phyloP scores from a whole-genome alignment of 768 basidiomycete species.

The Mycena olivaceomarginata region DNA sequence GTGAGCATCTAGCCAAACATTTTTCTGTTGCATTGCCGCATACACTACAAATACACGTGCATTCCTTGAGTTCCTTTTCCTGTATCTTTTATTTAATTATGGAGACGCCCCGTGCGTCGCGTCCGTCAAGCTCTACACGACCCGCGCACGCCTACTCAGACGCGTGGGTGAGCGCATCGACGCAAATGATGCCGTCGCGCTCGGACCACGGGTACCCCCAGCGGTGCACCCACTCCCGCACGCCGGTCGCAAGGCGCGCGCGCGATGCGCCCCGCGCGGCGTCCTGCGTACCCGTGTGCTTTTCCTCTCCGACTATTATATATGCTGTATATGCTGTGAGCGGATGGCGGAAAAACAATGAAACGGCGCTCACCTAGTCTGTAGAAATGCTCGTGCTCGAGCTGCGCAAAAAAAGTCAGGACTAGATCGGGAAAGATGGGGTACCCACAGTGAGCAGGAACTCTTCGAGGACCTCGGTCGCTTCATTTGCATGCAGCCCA shows the following conservation, averaged over 20 bases:
- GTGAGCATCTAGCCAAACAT: neutral
- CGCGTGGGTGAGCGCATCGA: slow-evolving; percentile 89
- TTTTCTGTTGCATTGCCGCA: neutral
- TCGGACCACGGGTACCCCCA: slow-evolving; percentile 99
- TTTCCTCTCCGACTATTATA: slow-evolving; percentile 95
- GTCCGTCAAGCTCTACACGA: neutral
- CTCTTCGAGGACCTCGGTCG: slow-evolving; percentile 91
- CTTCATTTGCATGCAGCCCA: slow-evolving; percentile 95
- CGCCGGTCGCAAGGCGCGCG: slow-evolving; percentile 87
- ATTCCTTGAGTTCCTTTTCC: slow-evolving; percentile 2
- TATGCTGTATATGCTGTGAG: slow-evolving; percentile 71
- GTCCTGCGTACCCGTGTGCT: slow-evolving; percentile 96
- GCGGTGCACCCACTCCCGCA: slow-evolving; percentile 93
- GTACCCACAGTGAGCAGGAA: slow-evolving; percentile 89
- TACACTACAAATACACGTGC: slow-evolving; percentile 24
- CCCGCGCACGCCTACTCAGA: slow-evolving; percentile 54
- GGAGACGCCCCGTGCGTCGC: neutral
- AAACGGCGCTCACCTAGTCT: slow-evolving; percentile 78
- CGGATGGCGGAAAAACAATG: slow-evolving; percentile 32
- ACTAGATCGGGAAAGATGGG: slow-evolving; percentile 16
- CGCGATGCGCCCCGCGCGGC: slow-evolving; percentile 87
- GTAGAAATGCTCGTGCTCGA: slow-evolving; percentile 92
- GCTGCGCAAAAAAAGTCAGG: slow-evolving; percentile 60
- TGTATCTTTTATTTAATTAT: neutral
- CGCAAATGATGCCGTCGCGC: slow-evolving; percentile 91